Base-by-base conservation (phyloP, 306 rosid species). In the Cucumis sativus region DNA sequence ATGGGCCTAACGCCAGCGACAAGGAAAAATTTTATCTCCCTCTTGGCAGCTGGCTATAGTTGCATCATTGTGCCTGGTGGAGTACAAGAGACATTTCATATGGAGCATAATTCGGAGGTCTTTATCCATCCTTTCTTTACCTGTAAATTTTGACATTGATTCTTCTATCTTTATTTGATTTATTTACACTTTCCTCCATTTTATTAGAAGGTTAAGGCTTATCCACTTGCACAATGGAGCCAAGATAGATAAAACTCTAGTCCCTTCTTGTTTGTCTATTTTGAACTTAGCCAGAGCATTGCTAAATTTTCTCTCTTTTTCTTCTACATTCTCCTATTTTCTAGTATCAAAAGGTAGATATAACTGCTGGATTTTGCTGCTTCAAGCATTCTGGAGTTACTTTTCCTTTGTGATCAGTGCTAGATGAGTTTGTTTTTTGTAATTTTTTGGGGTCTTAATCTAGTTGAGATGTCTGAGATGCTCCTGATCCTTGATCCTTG, bases 41-140 rank as follows among this genome's bases (percentile, higher is more conserved):
- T 80, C 75, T 83, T 92, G 68, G 80, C 78, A 17, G 85, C 89
- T 72, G 99, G 97, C 41, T 88, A 87, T 82, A 92, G 99, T 85
- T 95, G 99, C 74, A 82, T 95, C 77, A 17, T 95, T 72, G 86
- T 95, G 64, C 99, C 99, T 25, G 99, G 99, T 51, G 99, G 99
- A 85, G 97, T 95, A 78, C 99, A 83, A 80, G 99, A 95, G 89
- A 81, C 93, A 57, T 92, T 86, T 86, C 82, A 83, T 77, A 84
- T 95, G 97, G 89, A 89, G 74, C 92, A 62, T 16, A 90, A 86
- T 79, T 82, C 90, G 54, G 99, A 95, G 97, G 99, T 95, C 35
- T 51, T 49, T 65, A 23, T 62, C 68, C 70, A 6, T 77, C 28
- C 76, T 2, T 35, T 23, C 47, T 62, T 25, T 41, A 57, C 30